phyloP scores from a whole-genome alignment of 2,329 filamentous ascomycete genomes.

The Hypoxylon sp. region DNA sequence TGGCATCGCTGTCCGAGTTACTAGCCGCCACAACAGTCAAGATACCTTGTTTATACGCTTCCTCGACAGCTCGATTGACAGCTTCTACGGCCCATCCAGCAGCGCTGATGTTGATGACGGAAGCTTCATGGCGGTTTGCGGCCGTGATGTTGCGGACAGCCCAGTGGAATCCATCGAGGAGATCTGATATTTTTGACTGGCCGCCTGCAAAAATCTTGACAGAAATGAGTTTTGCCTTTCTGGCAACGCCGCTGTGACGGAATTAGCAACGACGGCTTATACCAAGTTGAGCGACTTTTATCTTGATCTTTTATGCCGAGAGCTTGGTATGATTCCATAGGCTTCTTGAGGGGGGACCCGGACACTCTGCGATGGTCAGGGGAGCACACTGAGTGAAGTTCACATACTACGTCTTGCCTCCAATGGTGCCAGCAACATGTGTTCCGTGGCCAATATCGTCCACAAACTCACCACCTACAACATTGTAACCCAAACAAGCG shows the following conservation, averaged over 20 bases:
- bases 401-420: slow-evolving; percentile 38
- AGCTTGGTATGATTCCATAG: neutral
- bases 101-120: slow-evolving; percentile 36
- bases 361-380: no score
- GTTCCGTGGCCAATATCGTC: slow-evolving; percentile 53
- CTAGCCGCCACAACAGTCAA: slow-evolving; percentile 66
- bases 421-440: slow-evolving; percentile 20
- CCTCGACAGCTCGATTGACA: slow-evolving; percentile 62
- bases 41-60: slow-evolving; percentile 60
- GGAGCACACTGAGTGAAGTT: neutral
- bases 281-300: neutral
- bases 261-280: slow-evolving; percentile 13
- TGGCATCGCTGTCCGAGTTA: slow-evolving; percentile 57
- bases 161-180: slow-evolving; percentile 38
- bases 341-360: no score
- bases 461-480: slow-evolving; percentile 24
- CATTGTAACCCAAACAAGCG: slow-evolving; percentile 35
- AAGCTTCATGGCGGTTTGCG: slow-evolving; percentile 15
- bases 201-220: slow-evolving; percentile 37
- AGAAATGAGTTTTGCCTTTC: slow-evolving; percentile 42
- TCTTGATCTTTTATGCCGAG: neutral
- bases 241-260: slow-evolving; percentile 43
- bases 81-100: slow-evolving; percentile 42
- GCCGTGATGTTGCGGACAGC: slow-evolving; percentile 31
- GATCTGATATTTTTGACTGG: slow-evolving; percentile 47